A percentile compares a stretch with the other conserved stretches of the same genome.
phyloP scores from a whole-genome alignment of 2,329 filamentous ascomycete species.

The Fusarium pininemorale region DNA sequence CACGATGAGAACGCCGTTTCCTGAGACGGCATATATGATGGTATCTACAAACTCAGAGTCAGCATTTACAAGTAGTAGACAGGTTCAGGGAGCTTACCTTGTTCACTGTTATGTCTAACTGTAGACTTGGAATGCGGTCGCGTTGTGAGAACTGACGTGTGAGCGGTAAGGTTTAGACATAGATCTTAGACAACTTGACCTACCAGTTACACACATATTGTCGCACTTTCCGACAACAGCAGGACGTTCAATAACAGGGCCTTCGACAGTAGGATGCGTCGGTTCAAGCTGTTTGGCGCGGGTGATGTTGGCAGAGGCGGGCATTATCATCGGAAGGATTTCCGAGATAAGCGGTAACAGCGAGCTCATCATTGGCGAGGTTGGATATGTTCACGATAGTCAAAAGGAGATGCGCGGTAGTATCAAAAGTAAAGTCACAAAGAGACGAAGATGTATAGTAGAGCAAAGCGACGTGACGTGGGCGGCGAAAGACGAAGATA shows the following conservation, averaged over 20 bases:
- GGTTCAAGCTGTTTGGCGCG: constrained; percentile 58
- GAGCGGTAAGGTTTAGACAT: background rate
- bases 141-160: constrained; percentile 65
- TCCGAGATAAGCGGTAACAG: constrained; percentile 66
- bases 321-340: constrained; percentile 67
- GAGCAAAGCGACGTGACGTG: constrained; percentile 4
- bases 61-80: background rate
- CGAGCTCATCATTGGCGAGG: constrained; percentile 55
- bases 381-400: background rate
- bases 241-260: constrained; percentile 50
- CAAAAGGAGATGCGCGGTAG: background rate
- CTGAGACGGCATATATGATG: constrained; percentile 72
- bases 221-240: constrained; percentile 73
- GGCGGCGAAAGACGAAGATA: constrained; percentile 26
- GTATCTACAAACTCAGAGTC: constrained; percentile 59
- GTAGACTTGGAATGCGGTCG: constrained; percentile 69
- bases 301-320: constrained; percentile 65
- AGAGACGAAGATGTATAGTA: background rate
- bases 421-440: background rate
- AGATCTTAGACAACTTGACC: constrained; percentile 38
- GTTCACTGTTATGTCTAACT: constrained; percentile 75
- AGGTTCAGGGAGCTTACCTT: constrained; percentile 56
- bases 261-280: constrained; percentile 45
- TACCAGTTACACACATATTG: constrained; percentile 73
- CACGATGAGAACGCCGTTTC: constrained; percentile 68